Conservation (phyloP, 176 grass and related monocot genomes). For the Oryza brachyantha region DNA sequence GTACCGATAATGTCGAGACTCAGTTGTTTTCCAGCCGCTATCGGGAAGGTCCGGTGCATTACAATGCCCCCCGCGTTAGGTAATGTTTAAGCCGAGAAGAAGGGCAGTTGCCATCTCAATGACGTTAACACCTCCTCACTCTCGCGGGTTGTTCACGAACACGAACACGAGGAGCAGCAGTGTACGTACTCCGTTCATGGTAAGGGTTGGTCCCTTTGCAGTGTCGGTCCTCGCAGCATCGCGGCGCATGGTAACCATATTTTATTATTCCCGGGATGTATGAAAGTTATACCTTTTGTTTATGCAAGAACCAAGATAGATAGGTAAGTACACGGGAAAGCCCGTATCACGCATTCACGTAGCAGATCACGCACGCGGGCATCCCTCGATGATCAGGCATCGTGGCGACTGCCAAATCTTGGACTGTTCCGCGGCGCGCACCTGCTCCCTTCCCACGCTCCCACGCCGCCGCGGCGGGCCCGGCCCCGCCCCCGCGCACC, state of each 20-base stretch:
- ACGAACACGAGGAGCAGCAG: neutral
- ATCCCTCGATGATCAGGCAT: neutral
- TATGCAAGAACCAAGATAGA: too few species aligned
- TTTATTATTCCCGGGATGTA: neutral
- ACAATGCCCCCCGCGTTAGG: neutral
- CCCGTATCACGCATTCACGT: neutral
- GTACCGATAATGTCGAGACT: neutral
- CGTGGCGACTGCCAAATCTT: conserved; percentile 25
- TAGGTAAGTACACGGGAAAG: neutral
- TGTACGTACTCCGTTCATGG: neutral
- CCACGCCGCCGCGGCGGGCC: neutral
- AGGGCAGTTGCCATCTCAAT: neutral
- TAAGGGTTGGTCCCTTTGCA: too few species aligned
- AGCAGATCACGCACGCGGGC: neutral
- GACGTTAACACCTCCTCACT: neutral
- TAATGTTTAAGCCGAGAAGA: neutral
- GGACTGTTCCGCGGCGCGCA: conserved; percentile 16
- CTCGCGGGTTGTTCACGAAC: neutral
- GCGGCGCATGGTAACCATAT: neutral
- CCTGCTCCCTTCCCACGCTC: neutral
- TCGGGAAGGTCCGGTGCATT: neutral
- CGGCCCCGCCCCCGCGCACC: neutral
- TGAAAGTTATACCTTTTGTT: neutral
- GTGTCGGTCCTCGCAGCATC: neutral
- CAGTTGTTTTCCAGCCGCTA: neutral